These are phyloP conservation scores for Yarrowia osloensis DNA, from an alignment of 805 yeast species.

Conservation along the genomic window DNA sequence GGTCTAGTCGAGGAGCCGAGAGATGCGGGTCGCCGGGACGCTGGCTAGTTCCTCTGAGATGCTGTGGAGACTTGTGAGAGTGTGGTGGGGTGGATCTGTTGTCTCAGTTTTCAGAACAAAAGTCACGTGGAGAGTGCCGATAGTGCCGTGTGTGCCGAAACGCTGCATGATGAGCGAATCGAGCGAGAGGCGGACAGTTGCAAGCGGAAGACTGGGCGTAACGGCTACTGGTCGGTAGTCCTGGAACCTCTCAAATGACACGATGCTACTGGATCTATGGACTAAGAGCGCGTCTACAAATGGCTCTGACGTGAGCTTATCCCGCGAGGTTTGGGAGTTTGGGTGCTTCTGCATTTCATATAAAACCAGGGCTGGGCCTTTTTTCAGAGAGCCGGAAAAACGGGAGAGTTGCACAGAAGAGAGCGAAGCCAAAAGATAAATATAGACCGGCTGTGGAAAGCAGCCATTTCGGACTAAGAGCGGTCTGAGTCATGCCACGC, in stretches of 20 bases:
- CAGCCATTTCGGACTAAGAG: no score
- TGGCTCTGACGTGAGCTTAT: background rate
- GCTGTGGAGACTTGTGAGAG: background rate
- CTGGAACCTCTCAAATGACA: no score
- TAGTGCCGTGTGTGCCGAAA: background rate
- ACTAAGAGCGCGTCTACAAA: background rate
- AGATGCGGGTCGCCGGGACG: background rate
- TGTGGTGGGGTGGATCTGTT: background rate
- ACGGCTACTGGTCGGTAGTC: no score
- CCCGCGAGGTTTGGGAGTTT: constrained; percentile 3
- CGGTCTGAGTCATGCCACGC: no score
- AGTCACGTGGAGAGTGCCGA: background rate
- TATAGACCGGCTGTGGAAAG: no score
- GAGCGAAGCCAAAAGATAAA: no score
- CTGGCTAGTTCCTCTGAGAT: no score
- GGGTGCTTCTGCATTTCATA: background rate
- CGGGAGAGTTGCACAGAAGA: no score
- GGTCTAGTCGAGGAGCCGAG: background rate
- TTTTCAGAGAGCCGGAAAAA: no score
- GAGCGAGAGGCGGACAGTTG: no score
- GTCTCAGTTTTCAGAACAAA: constrained; percentile 2
- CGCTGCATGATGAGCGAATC: background rate
- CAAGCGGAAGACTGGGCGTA: no score
- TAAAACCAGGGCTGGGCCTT: background rate
- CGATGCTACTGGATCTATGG: background rate